phyloP scores from a whole-genome alignment of 1,284 basidiomycete species.

The Golubevia pallescens region DNA sequence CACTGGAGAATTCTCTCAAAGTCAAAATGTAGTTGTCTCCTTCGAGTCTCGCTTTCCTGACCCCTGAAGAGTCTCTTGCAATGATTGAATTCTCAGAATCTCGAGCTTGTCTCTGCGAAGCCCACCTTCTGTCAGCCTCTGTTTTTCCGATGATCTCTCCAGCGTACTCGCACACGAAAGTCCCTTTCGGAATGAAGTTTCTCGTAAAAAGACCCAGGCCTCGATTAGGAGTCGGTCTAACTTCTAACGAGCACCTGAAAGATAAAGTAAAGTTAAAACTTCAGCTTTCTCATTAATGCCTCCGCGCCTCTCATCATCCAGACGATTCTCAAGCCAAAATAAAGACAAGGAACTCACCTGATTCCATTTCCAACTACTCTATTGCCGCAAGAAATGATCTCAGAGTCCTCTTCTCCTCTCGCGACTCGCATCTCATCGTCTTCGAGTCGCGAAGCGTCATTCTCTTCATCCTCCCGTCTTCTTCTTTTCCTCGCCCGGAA shows the following conservation, averaged over 20 bases:
- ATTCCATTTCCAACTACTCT: constrained; percentile 1
- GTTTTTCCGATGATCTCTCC: constrained; percentile 11
- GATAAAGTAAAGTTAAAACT: not conserved
- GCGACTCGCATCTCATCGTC: not conserved
- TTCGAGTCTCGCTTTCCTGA: not conserved
- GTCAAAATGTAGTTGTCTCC: constrained; percentile 8
- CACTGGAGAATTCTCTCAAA: constrained; percentile 5
- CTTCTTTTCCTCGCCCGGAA: not conserved
- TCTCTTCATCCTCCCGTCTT: not conserved
- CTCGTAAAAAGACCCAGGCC: constrained; percentile 11
- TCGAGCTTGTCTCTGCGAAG: not conserved
- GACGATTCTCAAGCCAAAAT: too few species aligned
- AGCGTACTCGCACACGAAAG: constrained; percentile 14
- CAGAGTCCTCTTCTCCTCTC: not conserved
- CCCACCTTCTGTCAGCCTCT: constrained; percentile 10
- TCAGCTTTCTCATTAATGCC: not conserved
- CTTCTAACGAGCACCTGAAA: not conserved
- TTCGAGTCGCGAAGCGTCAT: too few species aligned
- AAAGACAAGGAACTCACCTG: too few species aligned
- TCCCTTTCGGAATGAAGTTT: constrained; percentile 8
- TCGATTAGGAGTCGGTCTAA: not conserved
- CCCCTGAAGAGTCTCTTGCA: not conserved
- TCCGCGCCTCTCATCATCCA: not conserved
- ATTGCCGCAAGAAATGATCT: not conserved
- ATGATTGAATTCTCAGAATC: constrained; percentile 1